Evolutionary conservation across 75 land plant genomes (phyloP), one percentile per base, ranked within the genome.

Genomic region (Picea sitchensis): DNA sequence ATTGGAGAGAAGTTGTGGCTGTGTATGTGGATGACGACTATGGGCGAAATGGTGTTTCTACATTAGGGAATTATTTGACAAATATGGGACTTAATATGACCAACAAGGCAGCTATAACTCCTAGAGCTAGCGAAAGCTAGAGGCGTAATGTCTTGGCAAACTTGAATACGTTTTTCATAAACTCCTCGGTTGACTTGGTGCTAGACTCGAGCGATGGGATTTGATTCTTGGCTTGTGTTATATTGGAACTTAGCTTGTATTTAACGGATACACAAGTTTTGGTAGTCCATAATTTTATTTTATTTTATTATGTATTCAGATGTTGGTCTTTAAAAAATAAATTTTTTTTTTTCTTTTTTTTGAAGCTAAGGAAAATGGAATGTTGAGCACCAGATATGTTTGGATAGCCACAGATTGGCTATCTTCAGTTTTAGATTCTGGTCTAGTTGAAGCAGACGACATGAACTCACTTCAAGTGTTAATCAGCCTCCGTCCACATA

Each of bases 381-480:
- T 90, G 90, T 44, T 90, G 83, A 74, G 59, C 38, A 36, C 58
- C 72, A 90, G 90, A 0, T 90, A 88, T 79, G 91, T 87, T 18
- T 90, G 72, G 26, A 26, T 26, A 26, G 26, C 26, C 26, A 26
- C 26, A 26, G 26, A 26, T 26, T 26, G 26, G 26, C 26, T 26
- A 26, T 26, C 26, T 26, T 26, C 26, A 26, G 26, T 26, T 26
- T 26, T 26, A 26, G 26, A 63, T 63, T 80, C 87, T 59, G 68
- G 65, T 11, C 79, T 82, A 59, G 44, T 83, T 38, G 78, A 84
- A 34, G 26, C 79, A 21, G 84, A 84, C 34, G 80, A 77, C 47
- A 80, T 87, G 77, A 69, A 82, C 61, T 86, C 87, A 26, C 38
- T 91, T 44, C 95, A 94, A 83, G 98, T 93, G 9, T 90, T 90